Percentiles rank a stretch among this genome's conserved stretches.
Conservation (phyloP, 129 eudicot species). For the Centaurea solstitialis region DNA sequence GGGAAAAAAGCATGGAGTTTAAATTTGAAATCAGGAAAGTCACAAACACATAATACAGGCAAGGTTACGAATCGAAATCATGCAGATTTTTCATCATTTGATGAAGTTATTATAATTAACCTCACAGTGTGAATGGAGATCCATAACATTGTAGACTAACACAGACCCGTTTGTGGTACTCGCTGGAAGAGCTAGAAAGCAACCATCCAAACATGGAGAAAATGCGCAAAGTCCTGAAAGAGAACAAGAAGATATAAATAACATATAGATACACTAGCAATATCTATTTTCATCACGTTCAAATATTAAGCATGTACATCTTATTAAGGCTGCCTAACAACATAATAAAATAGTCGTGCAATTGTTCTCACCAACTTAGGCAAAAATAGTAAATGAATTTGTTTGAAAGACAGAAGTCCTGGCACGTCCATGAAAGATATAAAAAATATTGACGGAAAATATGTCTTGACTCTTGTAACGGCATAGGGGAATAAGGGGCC, state of each 20-base stretch:
- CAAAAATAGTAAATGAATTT: neutral
- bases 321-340: neutral
- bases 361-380: neutral
- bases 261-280: constrained; percentile 7
- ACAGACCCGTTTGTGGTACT: constrained; percentile 77
- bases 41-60: neutral
- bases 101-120: constrained; percentile 37
- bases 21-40: neutral
- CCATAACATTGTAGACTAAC: constrained; percentile 71
- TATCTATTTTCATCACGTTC: neutral
- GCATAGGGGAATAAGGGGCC: too few relatives aligned
- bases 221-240: constrained; percentile 88
- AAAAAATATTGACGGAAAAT: too few relatives aligned
- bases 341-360: neutral
- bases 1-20: neutral
- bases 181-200: constrained; percentile 95
- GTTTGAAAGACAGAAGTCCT: too few relatives aligned
- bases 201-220: constrained; percentile 70
- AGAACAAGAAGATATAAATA: neutral
- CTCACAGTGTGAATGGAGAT: constrained; percentile 94
- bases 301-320: neutral
- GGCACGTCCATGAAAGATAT: too few relatives aligned
- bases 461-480: too few relatives aligned
- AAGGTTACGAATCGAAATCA: neutral
- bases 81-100: constrained; percentile 8